Evolutionary conservation across 2,329 filamentous ascomycete species (phyloP), one percentile per base, ranked within the genome.

Genomic region (Lojkania enalia): DNA sequence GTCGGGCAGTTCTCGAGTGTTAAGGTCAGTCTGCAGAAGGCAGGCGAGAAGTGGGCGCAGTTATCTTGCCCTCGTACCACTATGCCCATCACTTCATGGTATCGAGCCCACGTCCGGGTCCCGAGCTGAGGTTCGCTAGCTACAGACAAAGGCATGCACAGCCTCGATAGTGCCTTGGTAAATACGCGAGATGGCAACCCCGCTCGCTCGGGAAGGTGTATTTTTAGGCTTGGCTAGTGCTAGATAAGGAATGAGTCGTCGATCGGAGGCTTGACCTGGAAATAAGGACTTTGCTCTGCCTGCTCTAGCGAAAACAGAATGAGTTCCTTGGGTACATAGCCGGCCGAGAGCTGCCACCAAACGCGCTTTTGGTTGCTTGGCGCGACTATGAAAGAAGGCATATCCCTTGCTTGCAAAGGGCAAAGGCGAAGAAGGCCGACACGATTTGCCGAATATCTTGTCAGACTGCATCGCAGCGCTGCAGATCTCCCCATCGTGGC

Each of bases 81-180:
- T n/a, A n/a, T n/a, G n/a, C n/a, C n/a, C 49, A 51, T 42, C 49
- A 46, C 51, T 37, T 52, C 50, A 48, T 53, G 48, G 42, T 50
- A 53, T 54, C 49, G 45, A 7, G 23, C 38, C 39, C n/a, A 45
- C 35, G 30, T 46, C 52, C 38, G 55, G 48, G 43, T 54, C 57
- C 53, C 54, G 49, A 37, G 41, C 43, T 47, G 40, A 51, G 52
- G 55, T 54, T 56, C 46, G 58, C 60, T 60, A 52, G 60, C 46
- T 54, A 44, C 39, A 36, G 43, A 45, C 35, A 43, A 44, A 35
- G 35, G 35, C 37, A 36, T 43, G 50, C 58, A 58, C 54, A 59
- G 60, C 57, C 58, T 55, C 50, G 35, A n/a, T n/a, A 39, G 19
- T 36, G 33, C 6, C 11, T 11, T 41, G 44, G 46, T 38, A 14